phyloP scores from a whole-genome alignment of 2,329 filamentous ascomycete species.

The Cladosporium halotolerans region DNA sequence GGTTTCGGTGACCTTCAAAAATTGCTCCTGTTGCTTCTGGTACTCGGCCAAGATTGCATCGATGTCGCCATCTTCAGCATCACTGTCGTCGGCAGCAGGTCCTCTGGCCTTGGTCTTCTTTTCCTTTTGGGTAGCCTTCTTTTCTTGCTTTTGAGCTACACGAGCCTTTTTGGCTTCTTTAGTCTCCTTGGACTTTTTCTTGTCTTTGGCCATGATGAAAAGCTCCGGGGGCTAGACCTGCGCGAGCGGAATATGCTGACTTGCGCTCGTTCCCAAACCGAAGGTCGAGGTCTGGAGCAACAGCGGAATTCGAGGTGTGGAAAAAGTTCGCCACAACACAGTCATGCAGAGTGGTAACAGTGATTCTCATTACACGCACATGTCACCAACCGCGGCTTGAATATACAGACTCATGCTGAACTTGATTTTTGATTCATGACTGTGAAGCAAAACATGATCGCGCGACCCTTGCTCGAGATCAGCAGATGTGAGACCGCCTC shows the following conservation, averaged over 20 bases:
- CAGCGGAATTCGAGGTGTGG: neutral
- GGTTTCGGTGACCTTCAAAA: conserved; percentile 85
- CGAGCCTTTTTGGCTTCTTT: conserved; percentile 31
- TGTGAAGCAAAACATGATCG: no score
- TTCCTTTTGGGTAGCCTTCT: conserved; percentile 66
- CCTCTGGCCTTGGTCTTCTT: conserved; percentile 75
- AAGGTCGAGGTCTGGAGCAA: neutral
- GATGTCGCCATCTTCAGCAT: conserved; percentile 86
- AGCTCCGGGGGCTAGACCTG: no score
- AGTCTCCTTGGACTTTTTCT: conserved; percentile 13
- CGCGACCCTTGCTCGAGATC: no score
- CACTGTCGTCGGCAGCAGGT: conserved; percentile 64
- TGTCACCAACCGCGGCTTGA: no score
- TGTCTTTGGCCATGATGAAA: conserved; percentile 47
- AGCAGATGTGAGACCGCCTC: no score
- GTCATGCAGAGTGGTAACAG: no score
- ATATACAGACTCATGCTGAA: no score
- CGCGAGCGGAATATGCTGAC: no score
- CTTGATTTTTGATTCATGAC: no score
- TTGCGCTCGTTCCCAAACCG: no score
- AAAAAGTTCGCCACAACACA: neutral
- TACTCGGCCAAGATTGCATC: conserved; percentile 92
- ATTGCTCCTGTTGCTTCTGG: conserved; percentile 83
- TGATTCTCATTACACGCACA: no score
- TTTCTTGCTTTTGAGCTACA: conserved; percentile 46